phyloP scores from a whole-genome alignment of 2,329 filamentous ascomycete species.

The Samsoniella hepiali region DNA sequence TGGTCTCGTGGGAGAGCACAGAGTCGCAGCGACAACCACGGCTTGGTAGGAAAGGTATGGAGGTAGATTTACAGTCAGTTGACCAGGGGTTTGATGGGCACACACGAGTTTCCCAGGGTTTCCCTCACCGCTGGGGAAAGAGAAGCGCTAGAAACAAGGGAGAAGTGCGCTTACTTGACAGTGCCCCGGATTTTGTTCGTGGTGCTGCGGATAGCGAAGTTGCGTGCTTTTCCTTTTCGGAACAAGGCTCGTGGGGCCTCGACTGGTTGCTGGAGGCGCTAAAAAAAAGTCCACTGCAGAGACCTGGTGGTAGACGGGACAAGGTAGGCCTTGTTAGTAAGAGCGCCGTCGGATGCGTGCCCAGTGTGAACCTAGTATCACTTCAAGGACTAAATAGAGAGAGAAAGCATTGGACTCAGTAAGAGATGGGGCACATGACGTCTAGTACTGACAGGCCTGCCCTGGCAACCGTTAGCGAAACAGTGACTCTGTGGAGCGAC shows the following conservation, averaged over 20 bases:
- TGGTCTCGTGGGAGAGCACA: not conserved
- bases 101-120: not conserved
- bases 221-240: not conserved
- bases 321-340: not conserved
- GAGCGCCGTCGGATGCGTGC: too few relatives aligned
- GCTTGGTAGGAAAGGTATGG: not conserved
- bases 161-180: not conserved
- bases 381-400: not conserved
- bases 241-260: conserved; percentile 2
- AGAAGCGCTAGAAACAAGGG: conserved; percentile 1
- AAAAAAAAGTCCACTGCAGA: not conserved
- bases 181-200: conserved; percentile 11
- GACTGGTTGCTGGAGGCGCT: not conserved
- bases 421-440: not conserved
- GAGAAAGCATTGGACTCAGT: not conserved
- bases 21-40: not conserved
- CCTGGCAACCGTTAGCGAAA: not conserved
- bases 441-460: not conserved
- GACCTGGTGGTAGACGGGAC: not conserved
- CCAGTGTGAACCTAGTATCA: too few relatives aligned
- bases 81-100: not conserved
- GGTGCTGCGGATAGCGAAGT: not conserved
- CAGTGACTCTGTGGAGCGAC: not conserved
- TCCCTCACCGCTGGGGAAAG: not conserved
- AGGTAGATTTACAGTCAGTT: not conserved